Evolutionary conservation across 2,329 filamentous ascomycete genomes (phyloP).

Genomic region (Zalaria obscura): DNA sequence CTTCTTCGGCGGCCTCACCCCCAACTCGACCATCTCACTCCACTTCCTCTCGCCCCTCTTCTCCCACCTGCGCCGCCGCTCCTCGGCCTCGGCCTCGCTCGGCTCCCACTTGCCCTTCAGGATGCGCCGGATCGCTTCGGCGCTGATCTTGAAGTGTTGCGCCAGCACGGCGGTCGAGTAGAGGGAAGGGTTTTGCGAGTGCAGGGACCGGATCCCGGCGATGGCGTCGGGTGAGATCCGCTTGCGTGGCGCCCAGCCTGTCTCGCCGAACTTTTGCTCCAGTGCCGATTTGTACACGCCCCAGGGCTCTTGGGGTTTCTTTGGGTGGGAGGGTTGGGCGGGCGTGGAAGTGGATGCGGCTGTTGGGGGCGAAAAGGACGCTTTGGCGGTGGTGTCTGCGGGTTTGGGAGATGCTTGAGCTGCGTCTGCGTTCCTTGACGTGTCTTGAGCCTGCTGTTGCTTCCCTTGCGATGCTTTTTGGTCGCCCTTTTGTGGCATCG

Average conservation of each 20-base stretch:
- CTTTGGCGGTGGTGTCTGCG: neutral
- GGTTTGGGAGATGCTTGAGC: constrained; percentile 4
- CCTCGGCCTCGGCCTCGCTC: constrained; percentile 29
- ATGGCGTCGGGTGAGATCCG: constrained; percentile 83
- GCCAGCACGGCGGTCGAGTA: constrained; percentile 66
- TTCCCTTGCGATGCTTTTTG: neutral
- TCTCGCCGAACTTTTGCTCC: constrained; percentile 62
- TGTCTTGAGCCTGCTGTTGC: neutral
- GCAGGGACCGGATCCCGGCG: constrained; percentile 73
- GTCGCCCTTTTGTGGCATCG: too few species aligned
- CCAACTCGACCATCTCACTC: constrained; percentile 31
- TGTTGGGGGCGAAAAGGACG: too few species aligned
- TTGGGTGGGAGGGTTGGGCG: neutral
- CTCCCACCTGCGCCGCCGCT: constrained; percentile 30
- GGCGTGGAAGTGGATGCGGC: too few species aligned
- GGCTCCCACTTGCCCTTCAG: constrained; percentile 66
- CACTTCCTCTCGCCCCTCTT: constrained; percentile 34
- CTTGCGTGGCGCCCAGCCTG: constrained; percentile 68
- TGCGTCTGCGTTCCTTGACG: neutral
- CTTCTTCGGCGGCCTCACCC: constrained; percentile 41
- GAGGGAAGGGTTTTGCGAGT: constrained; percentile 59
- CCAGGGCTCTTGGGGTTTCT: constrained; percentile 44
- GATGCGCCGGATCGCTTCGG: constrained; percentile 78
- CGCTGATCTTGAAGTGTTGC: constrained; percentile 67
- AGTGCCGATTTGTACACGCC: constrained; percentile 60